A percentile compares a stretch with the other conserved stretches of the same genome.
Conservation (phyloP, 306 rosid genomes). For the Adenanthera pavonina region DNA sequence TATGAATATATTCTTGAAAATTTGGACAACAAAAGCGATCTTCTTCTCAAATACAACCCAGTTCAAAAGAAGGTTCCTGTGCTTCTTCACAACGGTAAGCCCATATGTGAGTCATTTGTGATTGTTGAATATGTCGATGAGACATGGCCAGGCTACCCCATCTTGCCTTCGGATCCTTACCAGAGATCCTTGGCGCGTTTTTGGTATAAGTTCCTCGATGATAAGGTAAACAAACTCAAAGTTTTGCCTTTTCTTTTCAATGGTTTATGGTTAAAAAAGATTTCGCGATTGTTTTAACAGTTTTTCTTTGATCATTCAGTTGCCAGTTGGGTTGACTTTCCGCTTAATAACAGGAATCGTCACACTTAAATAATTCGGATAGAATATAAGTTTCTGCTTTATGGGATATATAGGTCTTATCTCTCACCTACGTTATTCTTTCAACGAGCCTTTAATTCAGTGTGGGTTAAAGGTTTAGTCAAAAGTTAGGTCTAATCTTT, state of each 20-base stretch:
- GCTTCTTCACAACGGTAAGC: conserved; percentile 47
- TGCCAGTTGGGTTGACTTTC: no score
- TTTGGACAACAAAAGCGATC: conserved; percentile 37
- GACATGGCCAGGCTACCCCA: conserved; percentile 29
- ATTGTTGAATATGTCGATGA: conserved; percentile 51
- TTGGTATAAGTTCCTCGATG: conserved; percentile 18
- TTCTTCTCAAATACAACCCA: conserved; percentile 54
- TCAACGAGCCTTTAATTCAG: no score
- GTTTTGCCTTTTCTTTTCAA: background rate
- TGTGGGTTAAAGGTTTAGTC: no score
- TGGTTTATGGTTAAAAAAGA: no score
- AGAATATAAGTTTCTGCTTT: no score
- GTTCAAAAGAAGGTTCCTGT: conserved; percentile 51
- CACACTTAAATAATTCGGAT: no score
- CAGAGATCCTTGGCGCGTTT: conserved; percentile 25
- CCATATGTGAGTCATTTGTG: conserved; percentile 51
- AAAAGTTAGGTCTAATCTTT: no score
- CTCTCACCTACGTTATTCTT: no score
- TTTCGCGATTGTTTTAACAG: no score
- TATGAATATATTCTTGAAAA: conserved; percentile 47
- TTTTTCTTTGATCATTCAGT: no score
- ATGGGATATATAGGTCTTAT: no score
- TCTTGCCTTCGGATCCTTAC: conserved; percentile 27
- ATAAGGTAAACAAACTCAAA: background rate
- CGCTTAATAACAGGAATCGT: no score